Evolutionary conservation across 2,329 filamentous ascomycete species (phyloP).

Genomic region (Cadophora malorum): DNA sequence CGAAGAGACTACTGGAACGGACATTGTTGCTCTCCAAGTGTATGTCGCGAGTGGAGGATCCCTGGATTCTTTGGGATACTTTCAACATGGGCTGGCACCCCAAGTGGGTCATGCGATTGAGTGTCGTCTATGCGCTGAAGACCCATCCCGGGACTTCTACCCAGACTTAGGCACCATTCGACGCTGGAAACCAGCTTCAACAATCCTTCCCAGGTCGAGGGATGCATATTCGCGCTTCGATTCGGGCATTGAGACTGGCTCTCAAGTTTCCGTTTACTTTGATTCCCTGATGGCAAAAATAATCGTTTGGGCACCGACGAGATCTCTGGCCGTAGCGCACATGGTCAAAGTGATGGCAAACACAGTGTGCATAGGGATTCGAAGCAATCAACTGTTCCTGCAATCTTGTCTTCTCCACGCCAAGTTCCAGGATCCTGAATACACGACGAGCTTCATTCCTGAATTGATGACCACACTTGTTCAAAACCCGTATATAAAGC

Average conservation of each 20-base stretch:
- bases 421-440: neutral
- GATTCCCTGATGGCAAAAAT: neutral
- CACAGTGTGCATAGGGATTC: neutral
- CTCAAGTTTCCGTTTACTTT: neutral
- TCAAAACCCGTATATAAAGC: neutral
- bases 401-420: neutral
- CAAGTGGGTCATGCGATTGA: conserved; percentile 51
- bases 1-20: conserved; percentile 34
- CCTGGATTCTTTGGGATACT: neutral
- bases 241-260: neutral
- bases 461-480: neutral
- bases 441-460: neutral
- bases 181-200: neutral
- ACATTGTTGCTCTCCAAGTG: conserved; percentile 43
- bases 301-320: neutral
- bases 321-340: neutral
- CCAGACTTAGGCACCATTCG: neutral
- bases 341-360: neutral
- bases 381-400: neutral
- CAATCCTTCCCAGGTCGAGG: neutral
- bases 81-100: neutral
- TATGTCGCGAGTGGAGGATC: conserved; percentile 44
- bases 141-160: neutral
- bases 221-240: neutral
- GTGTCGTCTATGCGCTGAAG: conserved; percentile 31